A percentile compares a stretch with the other conserved stretches of the same genome.
These are phyloP conservation scores for Podaxis sp. DNA, from an alignment of 768 basidiomycete species.

Conservation along the genomic window DNA sequence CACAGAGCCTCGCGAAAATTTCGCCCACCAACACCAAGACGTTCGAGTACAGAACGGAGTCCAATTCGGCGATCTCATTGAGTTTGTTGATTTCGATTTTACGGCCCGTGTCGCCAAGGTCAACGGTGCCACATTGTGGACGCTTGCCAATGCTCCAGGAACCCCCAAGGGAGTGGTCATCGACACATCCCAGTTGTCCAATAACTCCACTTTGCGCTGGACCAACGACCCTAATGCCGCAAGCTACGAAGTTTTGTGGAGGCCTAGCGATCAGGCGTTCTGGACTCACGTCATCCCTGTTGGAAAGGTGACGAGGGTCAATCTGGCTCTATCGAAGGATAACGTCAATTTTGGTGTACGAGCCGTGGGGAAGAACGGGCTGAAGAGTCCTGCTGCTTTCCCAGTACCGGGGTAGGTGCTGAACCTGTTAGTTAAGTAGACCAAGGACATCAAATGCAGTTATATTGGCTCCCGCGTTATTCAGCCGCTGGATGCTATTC, in stretches of 20 bases:
- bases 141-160: conserved; percentile 54
- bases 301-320: conserved; percentile 40
- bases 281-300: conserved; percentile 53
- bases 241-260: conserved; percentile 53
- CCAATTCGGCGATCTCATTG: conserved; percentile 56
- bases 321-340: conserved; percentile 47
- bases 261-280: conserved; percentile 43
- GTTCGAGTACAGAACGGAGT: conserved; percentile 47
- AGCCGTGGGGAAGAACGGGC: conserved; percentile 52
- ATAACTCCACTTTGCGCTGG: conserved; percentile 56
- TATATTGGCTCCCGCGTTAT: neutral
- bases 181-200: conserved; percentile 47
- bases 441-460: neutral
- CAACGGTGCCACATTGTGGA: conserved; percentile 54
- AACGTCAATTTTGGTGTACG: conserved; percentile 50
- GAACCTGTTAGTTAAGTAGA: neutral
- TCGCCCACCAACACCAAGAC: conserved; percentile 59
- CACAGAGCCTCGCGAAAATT: conserved; percentile 58
- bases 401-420: conserved; percentile 22
- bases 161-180: conserved; percentile 49
- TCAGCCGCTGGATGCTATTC: neutral
- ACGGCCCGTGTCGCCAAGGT: conserved; percentile 49
- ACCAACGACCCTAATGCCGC: conserved; percentile 36
- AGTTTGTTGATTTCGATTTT: conserved; percentile 57
- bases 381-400: conserved; percentile 50